Evolutionary conservation across 495 filamentous ascomycete species (phyloP).

Genomic region (Neurospora sp.): DNA sequence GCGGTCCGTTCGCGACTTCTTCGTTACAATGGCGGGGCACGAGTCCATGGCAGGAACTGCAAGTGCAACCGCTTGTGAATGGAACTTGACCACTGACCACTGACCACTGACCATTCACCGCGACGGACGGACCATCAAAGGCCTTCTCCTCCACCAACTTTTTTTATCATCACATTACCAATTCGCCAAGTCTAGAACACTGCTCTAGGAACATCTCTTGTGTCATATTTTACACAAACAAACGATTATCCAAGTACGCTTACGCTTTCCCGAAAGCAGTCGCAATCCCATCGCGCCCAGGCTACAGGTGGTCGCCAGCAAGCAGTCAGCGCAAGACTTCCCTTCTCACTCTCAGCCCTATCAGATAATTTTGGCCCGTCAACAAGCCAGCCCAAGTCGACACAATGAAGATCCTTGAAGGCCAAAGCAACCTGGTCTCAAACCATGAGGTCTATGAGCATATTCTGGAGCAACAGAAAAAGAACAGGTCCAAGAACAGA

Average conservation of each 20-base stretch:
- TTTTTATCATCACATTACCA: neutral
- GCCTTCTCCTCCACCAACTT: neutral
- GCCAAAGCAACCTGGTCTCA: constrained; percentile 35
- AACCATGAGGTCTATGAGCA: constrained; percentile 42
- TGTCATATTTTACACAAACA: neutral
- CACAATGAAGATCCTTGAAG: constrained; percentile 41
- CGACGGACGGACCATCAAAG: neutral
- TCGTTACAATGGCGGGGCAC: neutral
- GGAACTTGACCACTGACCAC: neutral
- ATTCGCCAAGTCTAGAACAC: neutral
- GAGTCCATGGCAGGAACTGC: neutral
- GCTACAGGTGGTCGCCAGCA: neutral
- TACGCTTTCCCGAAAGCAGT: neutral
- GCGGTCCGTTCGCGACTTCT: neutral
- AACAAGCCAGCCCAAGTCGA: neutral
- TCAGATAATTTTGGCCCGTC: neutral
- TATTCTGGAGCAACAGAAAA: constrained; percentile 28
- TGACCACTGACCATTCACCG: neutral
- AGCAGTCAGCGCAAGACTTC: neutral
- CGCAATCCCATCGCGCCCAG: neutral
- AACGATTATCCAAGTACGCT: neutral
- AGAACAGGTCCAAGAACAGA: constrained; percentile 29
- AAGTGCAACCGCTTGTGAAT: neutral
- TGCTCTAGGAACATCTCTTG: neutral
- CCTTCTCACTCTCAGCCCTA: neutral